Conservation (phyloP, 441 rosid species). For the Euphorbia celastroides region DNA sequence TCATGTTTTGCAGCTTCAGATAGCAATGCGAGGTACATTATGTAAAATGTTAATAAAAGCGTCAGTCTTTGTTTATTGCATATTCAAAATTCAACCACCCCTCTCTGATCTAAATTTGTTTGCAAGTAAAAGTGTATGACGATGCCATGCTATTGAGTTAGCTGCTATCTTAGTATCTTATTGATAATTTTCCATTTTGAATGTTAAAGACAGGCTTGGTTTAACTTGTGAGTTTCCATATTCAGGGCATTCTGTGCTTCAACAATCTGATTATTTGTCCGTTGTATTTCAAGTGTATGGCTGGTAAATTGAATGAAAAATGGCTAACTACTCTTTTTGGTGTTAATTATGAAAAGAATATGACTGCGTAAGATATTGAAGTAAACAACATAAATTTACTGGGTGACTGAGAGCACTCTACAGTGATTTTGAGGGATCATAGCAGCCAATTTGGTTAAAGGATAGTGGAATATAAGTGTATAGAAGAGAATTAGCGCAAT, state of each 20-base stretch:
- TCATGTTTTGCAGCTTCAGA: conserved; percentile 77
- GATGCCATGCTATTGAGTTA: neutral
- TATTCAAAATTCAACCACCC: neutral
- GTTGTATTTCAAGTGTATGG: neutral
- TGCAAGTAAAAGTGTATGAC: neutral
- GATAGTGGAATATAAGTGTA: neutral
- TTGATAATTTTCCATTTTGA: neutral
- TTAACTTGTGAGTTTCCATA: neutral
- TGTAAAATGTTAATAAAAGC: neutral
- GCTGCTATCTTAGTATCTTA: neutral
- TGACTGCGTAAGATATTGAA: neutral
- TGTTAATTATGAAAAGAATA: neutral
- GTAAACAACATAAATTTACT: neutral
- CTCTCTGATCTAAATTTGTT: neutral
- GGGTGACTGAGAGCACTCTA: neutral
- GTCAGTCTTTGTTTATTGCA: neutral
- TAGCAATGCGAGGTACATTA: conserved; percentile 80
- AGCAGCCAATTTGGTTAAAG: neutral
- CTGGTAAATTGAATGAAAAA: neutral
- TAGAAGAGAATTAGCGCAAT: conserved; percentile 4
- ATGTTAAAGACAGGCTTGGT: neutral
- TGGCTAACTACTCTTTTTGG: neutral
- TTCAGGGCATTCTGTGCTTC: neutral
- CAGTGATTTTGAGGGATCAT: neutral
- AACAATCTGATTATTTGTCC: neutral